Conservation (phyloP, 192 early-diverging fungal species). For the Coemansia biformis region DNA sequence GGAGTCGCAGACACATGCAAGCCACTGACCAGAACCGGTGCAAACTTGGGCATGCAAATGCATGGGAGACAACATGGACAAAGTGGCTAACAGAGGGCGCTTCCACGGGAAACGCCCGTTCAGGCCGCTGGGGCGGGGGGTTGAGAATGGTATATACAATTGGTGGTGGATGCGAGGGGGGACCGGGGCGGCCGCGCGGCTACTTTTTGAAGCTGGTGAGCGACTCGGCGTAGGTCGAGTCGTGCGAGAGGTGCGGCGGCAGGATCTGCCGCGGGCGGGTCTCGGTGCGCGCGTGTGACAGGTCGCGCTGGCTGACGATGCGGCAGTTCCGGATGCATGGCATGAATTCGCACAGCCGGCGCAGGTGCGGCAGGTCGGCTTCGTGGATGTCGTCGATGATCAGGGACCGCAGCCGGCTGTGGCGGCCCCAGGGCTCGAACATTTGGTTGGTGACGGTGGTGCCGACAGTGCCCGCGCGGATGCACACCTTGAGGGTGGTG, state of each 20-base stretch:
- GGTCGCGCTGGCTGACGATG: conserved; percentile 19
- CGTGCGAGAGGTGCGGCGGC: background rate
- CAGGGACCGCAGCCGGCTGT: conserved; percentile 36
- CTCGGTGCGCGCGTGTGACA: background rate
- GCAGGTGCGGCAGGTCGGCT: conserved; percentile 35
- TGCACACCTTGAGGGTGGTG: conserved; percentile 38
- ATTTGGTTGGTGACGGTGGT: conserved; percentile 35
- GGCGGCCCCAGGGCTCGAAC: conserved; percentile 52
- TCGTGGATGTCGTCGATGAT: conserved; percentile 48
- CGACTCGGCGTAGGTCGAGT: too few relatives aligned
- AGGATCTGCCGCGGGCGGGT: background rate
- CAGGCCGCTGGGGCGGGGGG: too few relatives aligned
- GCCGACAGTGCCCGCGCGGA: conserved; percentile 33
- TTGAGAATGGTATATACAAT: too few relatives aligned
- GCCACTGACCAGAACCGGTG: too few relatives aligned
- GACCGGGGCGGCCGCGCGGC: too few relatives aligned
- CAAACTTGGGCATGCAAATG: too few relatives aligned
- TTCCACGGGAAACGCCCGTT: too few relatives aligned
- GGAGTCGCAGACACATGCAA: too few relatives aligned
- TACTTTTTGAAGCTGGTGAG: too few relatives aligned
- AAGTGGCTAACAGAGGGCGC: too few relatives aligned
- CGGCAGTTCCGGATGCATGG: conserved; percentile 46
- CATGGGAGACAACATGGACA: too few relatives aligned
- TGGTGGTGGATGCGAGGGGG: too few relatives aligned
- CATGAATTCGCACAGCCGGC: conserved; percentile 48